Evolutionary conservation across 306 rosid genomes (phyloP).

Genomic region (Luffa acutangula): DNA sequence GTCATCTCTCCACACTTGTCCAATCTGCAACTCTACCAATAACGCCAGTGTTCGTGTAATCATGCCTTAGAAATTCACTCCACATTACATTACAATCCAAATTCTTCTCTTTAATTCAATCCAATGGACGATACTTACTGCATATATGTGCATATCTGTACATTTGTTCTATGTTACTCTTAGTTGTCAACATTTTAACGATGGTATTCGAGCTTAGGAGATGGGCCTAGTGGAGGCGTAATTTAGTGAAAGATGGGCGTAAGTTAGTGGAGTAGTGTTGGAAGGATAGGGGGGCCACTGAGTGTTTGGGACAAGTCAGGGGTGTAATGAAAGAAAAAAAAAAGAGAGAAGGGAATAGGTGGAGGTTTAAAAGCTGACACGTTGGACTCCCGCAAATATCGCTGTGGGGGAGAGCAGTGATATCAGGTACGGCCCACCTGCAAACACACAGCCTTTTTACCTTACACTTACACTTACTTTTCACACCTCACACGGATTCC

Average conservation of each 20-base stretch:
- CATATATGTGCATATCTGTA: too few relatives aligned
- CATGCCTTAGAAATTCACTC: conserved; percentile 22
- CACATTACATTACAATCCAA: neutral
- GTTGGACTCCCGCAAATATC: conserved; percentile 10
- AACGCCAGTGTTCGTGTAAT: conserved; percentile 75
- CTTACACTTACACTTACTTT: neutral
- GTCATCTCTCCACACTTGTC: conserved; percentile 67
- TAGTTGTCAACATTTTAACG: too few relatives aligned
- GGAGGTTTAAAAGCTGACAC: conserved; percentile 5
- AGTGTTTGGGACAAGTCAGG: neutral
- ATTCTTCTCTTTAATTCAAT: neutral
- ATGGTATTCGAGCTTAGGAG: too few relatives aligned
- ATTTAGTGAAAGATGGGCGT: too few relatives aligned
- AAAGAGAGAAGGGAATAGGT: neutral
- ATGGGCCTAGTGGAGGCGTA: too few relatives aligned
- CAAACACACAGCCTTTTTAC: neutral
- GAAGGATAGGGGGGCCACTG: neutral
- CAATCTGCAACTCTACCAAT: conserved; percentile 70
- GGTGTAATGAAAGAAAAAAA: neutral
- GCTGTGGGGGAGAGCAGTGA: neutral
- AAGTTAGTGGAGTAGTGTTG: neutral
- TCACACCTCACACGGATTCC: conserved; percentile 1
- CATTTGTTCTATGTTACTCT: too few relatives aligned
- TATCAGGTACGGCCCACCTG: neutral
- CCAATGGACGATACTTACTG: too few relatives aligned